A percentile compares a stretch with the other conserved stretches of the same genome.
These are phyloP conservation scores for Plasmodium vivax DNA, from an alignment of 169 alveolate species.

Conservation along the genomic window DNA sequence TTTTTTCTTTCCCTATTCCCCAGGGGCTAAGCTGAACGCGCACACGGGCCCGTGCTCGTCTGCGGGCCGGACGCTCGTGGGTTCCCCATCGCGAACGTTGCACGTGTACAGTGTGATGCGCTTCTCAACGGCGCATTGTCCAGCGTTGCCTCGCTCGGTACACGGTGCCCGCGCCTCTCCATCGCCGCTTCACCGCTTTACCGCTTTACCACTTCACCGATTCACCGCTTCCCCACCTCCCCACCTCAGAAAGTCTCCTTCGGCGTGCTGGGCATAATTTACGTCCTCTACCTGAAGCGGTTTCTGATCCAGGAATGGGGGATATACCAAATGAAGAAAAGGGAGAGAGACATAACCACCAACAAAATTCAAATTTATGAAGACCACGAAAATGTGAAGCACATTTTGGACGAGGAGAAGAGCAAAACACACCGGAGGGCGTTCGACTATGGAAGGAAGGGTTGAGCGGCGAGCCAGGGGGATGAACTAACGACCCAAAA, in stretches of 20 bases:
- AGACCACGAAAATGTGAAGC: constrained; percentile 59
- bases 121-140: background rate
- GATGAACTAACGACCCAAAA: background rate
- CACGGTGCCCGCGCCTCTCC: background rate
- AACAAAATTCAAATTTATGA: constrained; percentile 58
- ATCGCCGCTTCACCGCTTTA: background rate
- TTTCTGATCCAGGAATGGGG: constrained; percentile 68
- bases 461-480: background rate
- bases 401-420: constrained; percentile 66
- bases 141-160: background rate
- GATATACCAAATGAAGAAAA: constrained; percentile 58
- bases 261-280: constrained; percentile 69
- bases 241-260: constrained; percentile 57
- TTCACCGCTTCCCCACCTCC: background rate
- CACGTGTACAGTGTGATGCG: background rate
- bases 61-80: background rate
- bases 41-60: background rate
- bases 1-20: background rate
- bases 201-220: background rate
- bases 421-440: constrained; percentile 44
- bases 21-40: background rate
- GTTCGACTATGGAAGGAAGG: constrained; percentile 13
- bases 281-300: constrained; percentile 64
- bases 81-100: background rate
- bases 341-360: constrained; percentile 48